Evolutionary conservation across 441 rosid genomes (phyloP).

Genomic region (Brassica balearica): DNA sequence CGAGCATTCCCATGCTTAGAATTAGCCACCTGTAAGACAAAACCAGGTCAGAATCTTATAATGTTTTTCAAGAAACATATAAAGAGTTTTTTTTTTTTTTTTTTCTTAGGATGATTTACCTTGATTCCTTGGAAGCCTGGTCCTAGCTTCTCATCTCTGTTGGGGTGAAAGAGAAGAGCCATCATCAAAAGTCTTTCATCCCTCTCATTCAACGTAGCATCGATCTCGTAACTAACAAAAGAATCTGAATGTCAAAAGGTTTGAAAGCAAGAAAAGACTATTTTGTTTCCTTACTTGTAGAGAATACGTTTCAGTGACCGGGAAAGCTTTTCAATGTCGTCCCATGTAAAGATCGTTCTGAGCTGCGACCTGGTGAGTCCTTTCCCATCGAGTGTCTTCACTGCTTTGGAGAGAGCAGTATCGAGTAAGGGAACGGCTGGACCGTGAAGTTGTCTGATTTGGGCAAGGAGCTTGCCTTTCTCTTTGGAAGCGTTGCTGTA

Average conservation of each 20-base stretch:
- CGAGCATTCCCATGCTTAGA: slow-evolving; percentile 60
- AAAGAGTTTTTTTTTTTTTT: neutral
- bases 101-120: neutral
- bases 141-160: slow-evolving; percentile 79
- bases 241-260: too few relatives aligned
- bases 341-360: slow-evolving; percentile 46
- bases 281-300: slow-evolving; percentile 61
- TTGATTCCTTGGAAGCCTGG: slow-evolving; percentile 65
- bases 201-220: slow-evolving; percentile 58
- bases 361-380: slow-evolving; percentile 50
- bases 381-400: slow-evolving; percentile 48
- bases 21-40: slow-evolving; percentile 65
- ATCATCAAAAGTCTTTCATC: slow-evolving; percentile 59
- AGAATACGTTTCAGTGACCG: slow-evolving; percentile 59
- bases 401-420: slow-evolving; percentile 44
- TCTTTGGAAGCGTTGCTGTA: slow-evolving; percentile 45
- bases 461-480: slow-evolving; percentile 27
- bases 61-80: neutral
- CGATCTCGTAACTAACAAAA: slow-evolving; percentile 63
- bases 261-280: neutral
- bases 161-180: slow-evolving; percentile 86
- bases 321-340: slow-evolving; percentile 63
- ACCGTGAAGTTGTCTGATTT: slow-evolving; percentile 50
- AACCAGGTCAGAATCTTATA: slow-evolving; percentile 16
- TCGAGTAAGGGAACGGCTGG: slow-evolving; percentile 43